Evolutionary conservation across 371 early-diverging fungal genomes (phyloP), one percentile per base, ranked within the genome.

Genomic region (Mucor lusitanicus): DNA sequence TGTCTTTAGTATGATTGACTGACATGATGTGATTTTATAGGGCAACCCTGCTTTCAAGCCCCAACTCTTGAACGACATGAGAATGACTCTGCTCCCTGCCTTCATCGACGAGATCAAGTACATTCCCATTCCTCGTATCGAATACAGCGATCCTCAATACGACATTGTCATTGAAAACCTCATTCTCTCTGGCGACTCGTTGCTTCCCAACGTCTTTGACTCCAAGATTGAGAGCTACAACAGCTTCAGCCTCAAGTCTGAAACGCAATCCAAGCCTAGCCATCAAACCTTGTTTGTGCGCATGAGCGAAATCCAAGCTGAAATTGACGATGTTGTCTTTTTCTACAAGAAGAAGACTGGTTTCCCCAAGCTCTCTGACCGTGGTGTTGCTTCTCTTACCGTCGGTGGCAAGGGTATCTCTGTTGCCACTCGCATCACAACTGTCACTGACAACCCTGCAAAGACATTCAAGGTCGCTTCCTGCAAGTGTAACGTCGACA

Each of bases 101-200:
- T 46, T 86, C 21, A 63, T 87, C 64, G 88, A 89, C 54, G 81
- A 88, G 28, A 74, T 90, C 71, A 79, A 83, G 61, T 85, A 79
- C 58, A 70, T 90, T 28, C 88, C 89, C n/a, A 74, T 90, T 50
- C 88, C 91, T 6, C 84, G 83, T 17, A 85, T 90, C 55, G 89
- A 87, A 59, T 85, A 88, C 64, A 75, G 75, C 44, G 87, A 88
- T 58, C 69, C 72, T 6, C 74, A 85, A 68, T 79, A 80, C 60
- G 87, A 88, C 40, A 61, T 89, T 12, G 77, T 82, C 33, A 65
- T 90, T n/a, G 89, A 88, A 54, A 84, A 89, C 56, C 32, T 58
- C n/a, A 37, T 58, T 37, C 58, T 58, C 35, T 76, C 87, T 32
- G 82, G 84, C 27, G 87, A 86, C 17, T 85, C 83, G 39, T 71